Evolutionary conservation across 305 asterid species (phyloP), one percentile per base, ranked within the genome.

Genomic region (Petunia hybrid): DNA sequence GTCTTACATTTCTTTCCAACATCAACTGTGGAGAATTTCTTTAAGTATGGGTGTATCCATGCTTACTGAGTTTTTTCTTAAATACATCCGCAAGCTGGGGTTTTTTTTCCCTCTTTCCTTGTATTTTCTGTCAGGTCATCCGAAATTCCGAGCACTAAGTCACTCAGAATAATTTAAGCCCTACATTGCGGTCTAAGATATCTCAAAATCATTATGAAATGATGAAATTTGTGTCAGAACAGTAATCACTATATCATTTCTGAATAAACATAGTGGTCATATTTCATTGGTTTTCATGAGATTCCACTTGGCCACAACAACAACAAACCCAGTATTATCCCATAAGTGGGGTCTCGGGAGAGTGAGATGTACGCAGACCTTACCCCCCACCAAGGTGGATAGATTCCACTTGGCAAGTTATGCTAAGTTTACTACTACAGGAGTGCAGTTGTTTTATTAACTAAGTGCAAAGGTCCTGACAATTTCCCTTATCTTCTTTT

Each of bases 401-500:
- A n/a, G n/a, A n/a, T n/a, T n/a, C n/a, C n/a, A n/a, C n/a, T n/a
- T n/a, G n/a, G n/a, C 14, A 73, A 73, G 35, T 53, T 13, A 57
- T n/a, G 6, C 63, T n/a, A 36, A 6, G 6, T 73, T 73, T 36
- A 51, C 36, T 73, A 14, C 78, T 73, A 51, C 64, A 51, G 63
- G 78, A 73, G 64, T 14, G n/a, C 7, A 36, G 46, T 13, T 73
- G 46, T 73, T 42, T 51, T 51, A 73, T 48, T 51, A 38, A 51
- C 14, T 51, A 57, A 39, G 62, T 57, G 6, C 16, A 73, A 55
- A 42, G 73, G 13, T 68, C 48, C 67, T 38, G 36, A 60, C 35
- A 51, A 42, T 43, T 66, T 51, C 66, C 22, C 56, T 76, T 71
- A 45, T 83, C 31, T 6, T 45, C 60, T 70, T 39, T 64, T 84